A percentile compares a stretch with the other conserved stretches of the same genome.
Evolutionary conservation across 257 asterid species (phyloP).

Genomic region (Misopates orontium): DNA sequence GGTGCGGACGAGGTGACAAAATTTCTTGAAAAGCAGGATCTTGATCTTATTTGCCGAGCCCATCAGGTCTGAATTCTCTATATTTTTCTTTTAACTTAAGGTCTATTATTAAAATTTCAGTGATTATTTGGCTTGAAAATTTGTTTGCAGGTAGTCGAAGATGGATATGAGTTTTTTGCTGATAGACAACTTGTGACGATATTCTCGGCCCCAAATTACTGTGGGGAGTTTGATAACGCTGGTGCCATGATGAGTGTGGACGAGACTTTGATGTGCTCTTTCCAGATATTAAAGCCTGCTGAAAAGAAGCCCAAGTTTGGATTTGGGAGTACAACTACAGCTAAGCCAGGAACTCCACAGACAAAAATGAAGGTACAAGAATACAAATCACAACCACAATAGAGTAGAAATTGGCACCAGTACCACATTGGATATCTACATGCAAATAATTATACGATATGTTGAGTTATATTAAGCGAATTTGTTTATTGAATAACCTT

Average conservation of each 20-base stretch:
- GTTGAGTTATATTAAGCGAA: not conserved
- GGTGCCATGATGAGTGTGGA: conserved; percentile 33
- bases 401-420: not conserved
- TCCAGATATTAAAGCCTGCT: conserved; percentile 33
- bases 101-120: not conserved
- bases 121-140: not conserved
- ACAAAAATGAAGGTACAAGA: conserved; percentile 26
- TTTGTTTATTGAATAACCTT: not conserved
- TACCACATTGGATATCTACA: not conserved
- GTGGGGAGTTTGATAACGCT: conserved; percentile 25
- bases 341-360: conserved; percentile 26
- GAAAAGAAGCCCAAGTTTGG: conserved; percentile 36
- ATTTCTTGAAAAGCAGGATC: conserved; percentile 36
- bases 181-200: conserved; percentile 31
- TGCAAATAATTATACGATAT: not conserved
- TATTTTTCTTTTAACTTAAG: not conserved
- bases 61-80: conserved; percentile 30
- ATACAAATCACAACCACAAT: not conserved
- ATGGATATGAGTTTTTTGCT: conserved; percentile 32
- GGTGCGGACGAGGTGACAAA: conserved; percentile 33
- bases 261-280: conserved; percentile 35
- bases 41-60: conserved; percentile 37
- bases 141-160: conserved; percentile 35
- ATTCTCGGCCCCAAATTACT: conserved; percentile 28
- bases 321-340: conserved; percentile 29